A percentile compares a stretch with the other conserved stretches of the same genome.
Evolutionary conservation across 805 yeast genomes (phyloP).

Genomic region (Vanderwaltozyma yarrowii): DNA sequence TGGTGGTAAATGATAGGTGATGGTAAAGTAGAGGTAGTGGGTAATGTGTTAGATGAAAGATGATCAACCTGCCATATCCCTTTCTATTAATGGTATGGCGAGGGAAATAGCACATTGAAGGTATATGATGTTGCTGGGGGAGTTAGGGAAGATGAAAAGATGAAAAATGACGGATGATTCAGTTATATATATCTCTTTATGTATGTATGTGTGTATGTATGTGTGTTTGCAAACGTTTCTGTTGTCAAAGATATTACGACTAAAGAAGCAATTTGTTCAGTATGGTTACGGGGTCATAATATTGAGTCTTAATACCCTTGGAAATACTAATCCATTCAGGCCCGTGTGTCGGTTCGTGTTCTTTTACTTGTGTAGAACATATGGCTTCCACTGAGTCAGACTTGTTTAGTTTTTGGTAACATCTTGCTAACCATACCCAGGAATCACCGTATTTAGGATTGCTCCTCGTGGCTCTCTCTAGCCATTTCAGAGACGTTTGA

Average conservation of each 20-base stretch:
- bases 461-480: slow-evolving; percentile 52
- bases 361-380: slow-evolving; percentile 21
- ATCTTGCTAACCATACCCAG: slow-evolving; percentile 58
- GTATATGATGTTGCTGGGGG: too few relatives aligned
- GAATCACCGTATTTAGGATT: slow-evolving; percentile 60
- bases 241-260: not conserved
- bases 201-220: too few relatives aligned
- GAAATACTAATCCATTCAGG: slow-evolving; percentile 42
- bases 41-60: too few relatives aligned
- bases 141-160: too few relatives aligned
- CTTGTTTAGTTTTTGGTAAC: slow-evolving; percentile 28
- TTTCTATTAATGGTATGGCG: too few relatives aligned
- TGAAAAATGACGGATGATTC: too few relatives aligned
- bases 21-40: too few relatives aligned
- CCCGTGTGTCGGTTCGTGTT: slow-evolving; percentile 54
- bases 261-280: not conserved
- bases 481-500: slow-evolving; percentile 60
- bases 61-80: too few relatives aligned
- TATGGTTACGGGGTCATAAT: not conserved
- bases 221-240: too few relatives aligned
- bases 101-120: too few relatives aligned
- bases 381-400: slow-evolving; percentile 2
- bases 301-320: slow-evolving; percentile 28
- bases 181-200: too few relatives aligned
- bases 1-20: too few relatives aligned